These are phyloP conservation scores for Naganishia cerealis DNA, from an alignment of 1,284 basidiomycete genomes.

Conservation along the genomic window DNA sequence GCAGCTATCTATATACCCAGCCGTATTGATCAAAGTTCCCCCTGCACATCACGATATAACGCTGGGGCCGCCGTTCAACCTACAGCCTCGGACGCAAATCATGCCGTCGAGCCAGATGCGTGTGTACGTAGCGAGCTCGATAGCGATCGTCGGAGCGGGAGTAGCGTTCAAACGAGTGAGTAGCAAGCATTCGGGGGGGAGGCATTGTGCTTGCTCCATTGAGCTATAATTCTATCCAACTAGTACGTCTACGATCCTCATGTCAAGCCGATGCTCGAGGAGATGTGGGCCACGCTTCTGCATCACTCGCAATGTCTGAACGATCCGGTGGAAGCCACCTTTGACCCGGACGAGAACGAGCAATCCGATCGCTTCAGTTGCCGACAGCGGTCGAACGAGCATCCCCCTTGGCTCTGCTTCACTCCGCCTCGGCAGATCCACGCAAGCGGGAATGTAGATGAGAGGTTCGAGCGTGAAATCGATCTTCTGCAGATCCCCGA, in stretches of 20 bases:
- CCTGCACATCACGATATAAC: not conserved
- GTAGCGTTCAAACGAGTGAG: slow-evolving; percentile 29
- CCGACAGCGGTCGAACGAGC: not conserved
- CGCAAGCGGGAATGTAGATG: not conserved
- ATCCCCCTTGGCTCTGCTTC: not conserved
- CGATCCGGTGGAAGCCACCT: slow-evolving; percentile 7
- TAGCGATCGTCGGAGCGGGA: slow-evolving; percentile 17
- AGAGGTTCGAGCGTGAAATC: slow-evolving; percentile 16
- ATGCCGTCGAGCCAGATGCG: slow-evolving; percentile 14
- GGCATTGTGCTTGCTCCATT: not conserved
- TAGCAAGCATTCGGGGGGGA: not conserved
- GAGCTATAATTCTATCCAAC: not conserved
- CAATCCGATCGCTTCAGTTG: not conserved
- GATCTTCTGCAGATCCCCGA: slow-evolving; percentile 6
- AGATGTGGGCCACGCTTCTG: slow-evolving; percentile 12
- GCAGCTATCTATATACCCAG: not conserved
- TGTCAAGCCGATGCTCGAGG: slow-evolving; percentile 28
- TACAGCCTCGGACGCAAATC: not conserved
- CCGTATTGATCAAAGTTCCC: not conserved
- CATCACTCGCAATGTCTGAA: slow-evolving; percentile 17
- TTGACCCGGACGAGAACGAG: slow-evolving; percentile 5
- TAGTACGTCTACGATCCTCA: slow-evolving; percentile 34
- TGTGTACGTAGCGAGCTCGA: slow-evolving; percentile 15
- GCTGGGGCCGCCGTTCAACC: not conserved
- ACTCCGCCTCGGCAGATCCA: slow-evolving; percentile 1